A percentile compares a stretch with the other conserved stretches of the same genome.
Evolutionary conservation across 2,329 filamentous ascomycete genomes (phyloP).

Genomic region (Sporothrix luriei): DNA sequence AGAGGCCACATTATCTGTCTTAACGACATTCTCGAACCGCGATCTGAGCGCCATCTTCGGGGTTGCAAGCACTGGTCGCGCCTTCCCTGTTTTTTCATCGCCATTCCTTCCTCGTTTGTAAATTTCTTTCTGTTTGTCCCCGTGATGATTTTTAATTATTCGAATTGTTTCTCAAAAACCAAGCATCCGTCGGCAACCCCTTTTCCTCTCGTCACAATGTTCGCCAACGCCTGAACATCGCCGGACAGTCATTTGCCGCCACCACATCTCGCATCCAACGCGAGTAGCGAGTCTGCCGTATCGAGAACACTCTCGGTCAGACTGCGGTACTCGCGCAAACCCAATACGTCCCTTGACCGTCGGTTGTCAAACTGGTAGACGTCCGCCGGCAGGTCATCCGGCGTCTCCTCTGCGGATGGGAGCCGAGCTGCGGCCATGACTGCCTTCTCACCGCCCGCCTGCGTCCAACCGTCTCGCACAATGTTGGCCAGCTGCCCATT

Average conservation of each 20-base stretch:
- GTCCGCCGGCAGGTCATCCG: conserved; percentile 50
- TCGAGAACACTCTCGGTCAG: conserved; percentile 64
- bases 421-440: conserved; percentile 40
- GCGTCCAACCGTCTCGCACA: neutral
- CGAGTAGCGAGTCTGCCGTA: conserved; percentile 52
- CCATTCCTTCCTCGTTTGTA: conserved; percentile 15
- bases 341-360: conserved; percentile 58
- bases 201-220: neutral
- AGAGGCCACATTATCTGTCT: neutral
- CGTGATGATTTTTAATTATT: neutral
- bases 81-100: neutral
- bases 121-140: neutral
- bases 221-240: neutral
- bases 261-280: conserved; percentile 5
- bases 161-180: neutral
- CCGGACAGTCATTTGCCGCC: conserved; percentile 14
- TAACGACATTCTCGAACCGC: neutral
- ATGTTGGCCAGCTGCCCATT: conserved; percentile 49
- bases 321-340: conserved; percentile 56
- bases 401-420: conserved; percentile 41
- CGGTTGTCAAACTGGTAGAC: conserved; percentile 60
- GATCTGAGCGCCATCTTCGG: neutral
- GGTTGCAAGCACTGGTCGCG: neutral
- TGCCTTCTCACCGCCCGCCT: neutral
- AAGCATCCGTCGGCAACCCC: neutral